These are phyloP conservation scores for Claviceps monticola DNA, from an alignment of 2,329 filamentous ascomycete genomes.

Conservation along the genomic window DNA sequence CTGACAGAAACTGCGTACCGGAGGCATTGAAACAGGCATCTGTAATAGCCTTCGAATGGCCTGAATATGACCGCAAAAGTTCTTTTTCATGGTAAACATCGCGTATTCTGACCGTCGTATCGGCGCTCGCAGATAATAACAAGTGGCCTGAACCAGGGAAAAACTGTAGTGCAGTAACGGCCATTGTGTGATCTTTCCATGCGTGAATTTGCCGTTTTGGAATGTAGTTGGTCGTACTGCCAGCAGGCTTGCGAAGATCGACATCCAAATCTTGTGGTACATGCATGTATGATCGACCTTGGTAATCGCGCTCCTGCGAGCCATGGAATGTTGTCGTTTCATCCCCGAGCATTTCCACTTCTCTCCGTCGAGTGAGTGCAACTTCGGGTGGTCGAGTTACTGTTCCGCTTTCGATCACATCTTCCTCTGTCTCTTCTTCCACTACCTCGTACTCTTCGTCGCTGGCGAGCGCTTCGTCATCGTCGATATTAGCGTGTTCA, in stretches of 20 bases:
- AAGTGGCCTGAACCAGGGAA: constrained; percentile 81
- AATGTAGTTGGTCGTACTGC: constrained; percentile 76
- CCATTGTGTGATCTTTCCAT: constrained; percentile 73
- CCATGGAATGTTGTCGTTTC: constrained; percentile 88
- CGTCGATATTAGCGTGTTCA: constrained; percentile 59
- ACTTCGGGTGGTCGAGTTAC: constrained; percentile 41
- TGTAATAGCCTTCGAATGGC: constrained; percentile 80
- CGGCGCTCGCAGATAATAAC: constrained; percentile 76
- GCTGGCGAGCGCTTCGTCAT: constrained; percentile 62
- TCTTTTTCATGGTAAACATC: constrained; percentile 86
- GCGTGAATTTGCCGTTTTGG: constrained; percentile 89
- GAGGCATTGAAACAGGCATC: constrained; percentile 76
- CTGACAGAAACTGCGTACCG: constrained; percentile 77
- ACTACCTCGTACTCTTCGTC: constrained; percentile 69
- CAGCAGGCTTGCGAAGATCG: constrained; percentile 67
- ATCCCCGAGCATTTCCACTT: constrained; percentile 45
- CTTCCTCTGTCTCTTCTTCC: constrained; percentile 63
- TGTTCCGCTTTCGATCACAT: constrained; percentile 50
- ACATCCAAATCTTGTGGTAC: constrained; percentile 81
- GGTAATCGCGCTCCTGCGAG: constrained; percentile 73
- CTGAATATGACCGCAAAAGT: constrained; percentile 78
- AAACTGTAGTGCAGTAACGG: constrained; percentile 80
- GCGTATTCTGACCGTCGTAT: constrained; percentile 85
- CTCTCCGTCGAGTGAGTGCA: constrained; percentile 41
- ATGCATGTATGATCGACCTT: constrained; percentile 95